Base-by-base conservation (phyloP, 2,329 filamentous ascomycete genomes). In the Aphanocladium album region DNA sequence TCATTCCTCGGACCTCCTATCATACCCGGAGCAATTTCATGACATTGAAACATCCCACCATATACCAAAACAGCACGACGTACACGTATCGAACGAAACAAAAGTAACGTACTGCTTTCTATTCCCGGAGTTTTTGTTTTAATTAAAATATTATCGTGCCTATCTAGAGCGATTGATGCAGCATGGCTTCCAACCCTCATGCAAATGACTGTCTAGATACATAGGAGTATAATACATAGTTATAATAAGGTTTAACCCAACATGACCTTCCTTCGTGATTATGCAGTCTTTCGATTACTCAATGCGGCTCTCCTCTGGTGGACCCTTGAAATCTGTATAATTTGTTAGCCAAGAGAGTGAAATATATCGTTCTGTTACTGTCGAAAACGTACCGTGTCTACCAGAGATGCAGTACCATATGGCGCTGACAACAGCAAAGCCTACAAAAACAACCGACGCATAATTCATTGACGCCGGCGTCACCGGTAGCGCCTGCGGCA, bases 401-500 rank as follows among this genome's bases (percentile, higher is more conserved):
- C 80, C 81, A 71, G 82, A 77, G 7, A 80, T 65, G 0, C 70
- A 65, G 68, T 83, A 85, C 80, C 80, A 84, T 7, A 75, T 64
- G 0, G 73, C 78, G 19, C 75, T 74, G 33, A 83, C 70, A 3
- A 67, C 67, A 66, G 77, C 72, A 60, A 84, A 82, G 0, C 80
- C 81, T 0, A 81, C 76, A 63, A 86, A 80, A 2, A 87, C 83
- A 1, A 85, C 83, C 46, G 76, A 77, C 2, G 82, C 81, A 66
- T 86, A 86, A 63, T 85, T 83, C 80, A 83, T 83, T 45, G 72
- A 75, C 1, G 71, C 72, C 9, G 70, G 65, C 1, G 75, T 79
- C 16, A 81, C 78, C 0, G 81, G 80, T 53, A 81, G 62, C 3
- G 73, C 73, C 1, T 76, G 75, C 0, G 81, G 81, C 78, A 83